A percentile compares a stretch with the other conserved stretches of the same genome.
These are phyloP conservation scores for Salix udensis DNA, from an alignment of 345 rosid species.

Conservation along the genomic window DNA sequence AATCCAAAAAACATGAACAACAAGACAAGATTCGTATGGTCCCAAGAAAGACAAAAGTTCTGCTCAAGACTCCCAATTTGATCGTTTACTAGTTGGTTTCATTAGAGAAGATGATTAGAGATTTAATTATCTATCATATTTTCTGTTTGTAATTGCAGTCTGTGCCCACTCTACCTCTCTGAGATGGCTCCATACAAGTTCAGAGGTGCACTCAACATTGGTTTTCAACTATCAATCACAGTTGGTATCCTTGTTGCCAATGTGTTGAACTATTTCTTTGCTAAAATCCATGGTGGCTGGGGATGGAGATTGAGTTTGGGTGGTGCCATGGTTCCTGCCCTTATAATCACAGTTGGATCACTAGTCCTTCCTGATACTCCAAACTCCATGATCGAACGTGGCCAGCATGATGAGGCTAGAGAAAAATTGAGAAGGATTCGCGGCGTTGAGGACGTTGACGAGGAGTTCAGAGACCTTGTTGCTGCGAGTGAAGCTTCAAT, in stretches of 20 bases:
- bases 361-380: conserved; percentile 88
- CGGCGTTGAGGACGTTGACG: conserved; percentile 64
- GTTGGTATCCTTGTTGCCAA: conserved; percentile 80
- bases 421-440: conserved; percentile 58
- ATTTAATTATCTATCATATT: not conserved
- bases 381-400: conserved; percentile 92
- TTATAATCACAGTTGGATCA: conserved; percentile 75
- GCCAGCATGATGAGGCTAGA: conserved; percentile 56
- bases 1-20: conserved; percentile 4
- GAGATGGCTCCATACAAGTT: conserved; percentile 97
- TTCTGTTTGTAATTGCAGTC: conserved; percentile 46
- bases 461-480: conserved; percentile 70
- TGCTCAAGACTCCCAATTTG: not conserved
- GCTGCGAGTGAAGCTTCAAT: conserved; percentile 73
- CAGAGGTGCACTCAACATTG: conserved; percentile 89
- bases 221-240: conserved; percentile 89
- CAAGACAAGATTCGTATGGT: conserved; percentile 22
- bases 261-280: conserved; percentile 77
- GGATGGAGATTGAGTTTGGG: conserved; percentile 97
- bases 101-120: not conserved
- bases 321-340: conserved; percentile 94
- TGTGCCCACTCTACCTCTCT: conserved; percentile 93
- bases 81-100: not conserved
- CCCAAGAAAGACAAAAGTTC: not conserved
- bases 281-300: conserved; percentile 75